These are phyloP conservation scores for Wickerhamiella spandovensis DNA, from an alignment of 805 yeast species.

Conservation along the genomic window DNA sequence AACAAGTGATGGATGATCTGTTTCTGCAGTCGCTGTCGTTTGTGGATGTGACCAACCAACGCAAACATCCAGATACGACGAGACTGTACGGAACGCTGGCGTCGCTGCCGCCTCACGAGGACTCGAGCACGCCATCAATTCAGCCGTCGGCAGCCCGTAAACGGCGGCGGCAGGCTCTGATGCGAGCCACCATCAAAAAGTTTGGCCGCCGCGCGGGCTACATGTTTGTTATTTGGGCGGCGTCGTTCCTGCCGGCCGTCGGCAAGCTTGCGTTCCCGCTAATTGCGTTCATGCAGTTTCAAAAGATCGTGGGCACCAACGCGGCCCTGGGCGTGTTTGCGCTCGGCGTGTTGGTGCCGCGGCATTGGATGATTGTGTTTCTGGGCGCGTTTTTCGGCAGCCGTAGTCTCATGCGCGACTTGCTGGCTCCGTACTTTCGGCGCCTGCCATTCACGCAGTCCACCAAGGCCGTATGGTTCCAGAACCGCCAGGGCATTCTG, in stretches of 20 bases:
- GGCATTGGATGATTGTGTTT: slow-evolving; percentile 25
- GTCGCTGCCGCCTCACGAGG: neutral
- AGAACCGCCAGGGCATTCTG: slow-evolving; percentile 40
- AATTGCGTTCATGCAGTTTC: slow-evolving; percentile 32
- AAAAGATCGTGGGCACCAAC: slow-evolving; percentile 34
- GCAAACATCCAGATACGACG: slow-evolving; percentile 29
- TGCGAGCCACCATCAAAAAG: slow-evolving; percentile 3
- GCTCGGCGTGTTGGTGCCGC: slow-evolving; percentile 27
- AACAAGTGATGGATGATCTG: slow-evolving; percentile 23
- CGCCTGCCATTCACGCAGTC: slow-evolving; percentile 30
- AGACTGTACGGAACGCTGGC: slow-evolving; percentile 15
- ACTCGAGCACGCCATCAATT: neutral
- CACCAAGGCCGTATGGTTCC: slow-evolving; percentile 37
- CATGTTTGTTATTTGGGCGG: slow-evolving; percentile 24
- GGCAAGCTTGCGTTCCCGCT: slow-evolving; percentile 33
- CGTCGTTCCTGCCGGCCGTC: slow-evolving; percentile 31
- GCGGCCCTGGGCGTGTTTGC: slow-evolving; percentile 30
- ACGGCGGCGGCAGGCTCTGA: neutral
- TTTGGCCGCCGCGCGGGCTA: slow-evolving; percentile 16
- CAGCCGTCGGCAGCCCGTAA: neutral
- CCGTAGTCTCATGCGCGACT: slow-evolving; percentile 31
- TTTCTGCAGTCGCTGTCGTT: slow-evolving; percentile 29
- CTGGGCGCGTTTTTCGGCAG: slow-evolving; percentile 36
- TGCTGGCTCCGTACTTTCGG: slow-evolving; percentile 38
- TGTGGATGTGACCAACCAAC: slow-evolving; percentile 28